Percentiles rank a stretch among this genome's conserved stretches.
Conservation (phyloP, 441 rosid genomes). For the Dalechampia spathulata region DNA sequence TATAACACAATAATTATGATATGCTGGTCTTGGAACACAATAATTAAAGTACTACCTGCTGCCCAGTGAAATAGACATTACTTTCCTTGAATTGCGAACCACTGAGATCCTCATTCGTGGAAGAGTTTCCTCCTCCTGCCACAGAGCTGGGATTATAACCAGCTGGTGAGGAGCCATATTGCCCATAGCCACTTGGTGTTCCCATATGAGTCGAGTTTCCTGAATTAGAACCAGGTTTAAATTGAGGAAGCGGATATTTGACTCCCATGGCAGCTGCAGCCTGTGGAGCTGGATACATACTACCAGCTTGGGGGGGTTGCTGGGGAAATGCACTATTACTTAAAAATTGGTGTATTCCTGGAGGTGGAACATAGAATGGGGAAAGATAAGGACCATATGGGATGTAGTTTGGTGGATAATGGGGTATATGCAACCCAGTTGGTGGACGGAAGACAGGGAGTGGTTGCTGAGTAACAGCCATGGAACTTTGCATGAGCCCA, state of each 20-base stretch:
- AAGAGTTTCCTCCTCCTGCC: slow-evolving; percentile 58
- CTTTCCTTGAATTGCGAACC: slow-evolving; percentile 76
- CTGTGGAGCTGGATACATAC: slow-evolving; percentile 71
- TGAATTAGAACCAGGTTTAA: slow-evolving; percentile 66
- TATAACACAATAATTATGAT: no score
- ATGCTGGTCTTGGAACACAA: no score
- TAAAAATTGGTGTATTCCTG: slow-evolving; percentile 67
- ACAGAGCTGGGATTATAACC: slow-evolving; percentile 66
- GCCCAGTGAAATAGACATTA: slow-evolving; percentile 64
- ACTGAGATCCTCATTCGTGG: slow-evolving; percentile 62
- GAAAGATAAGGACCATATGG: slow-evolving; percentile 76
- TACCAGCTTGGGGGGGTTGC: slow-evolving; percentile 81
- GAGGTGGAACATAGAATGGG: slow-evolving; percentile 70
- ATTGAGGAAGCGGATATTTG: slow-evolving; percentile 74
- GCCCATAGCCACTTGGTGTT: slow-evolving; percentile 75
- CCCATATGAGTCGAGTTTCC: slow-evolving; percentile 64
- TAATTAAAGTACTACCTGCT: slow-evolving; percentile 45
- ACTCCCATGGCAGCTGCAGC: slow-evolving; percentile 59
- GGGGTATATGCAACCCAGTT: slow-evolving; percentile 74
- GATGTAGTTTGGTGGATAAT: slow-evolving; percentile 77
- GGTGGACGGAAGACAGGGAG: slow-evolving; percentile 77
- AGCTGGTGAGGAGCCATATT: slow-evolving; percentile 69
- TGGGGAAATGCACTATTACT: slow-evolving; percentile 75
- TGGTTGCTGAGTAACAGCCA: slow-evolving; percentile 75
- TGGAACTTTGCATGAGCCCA: slow-evolving; percentile 77